Evolutionary conservation across 306 rosid genomes (phyloP).

Genomic region (barrel medic (Medicago truncatula)): DNA sequence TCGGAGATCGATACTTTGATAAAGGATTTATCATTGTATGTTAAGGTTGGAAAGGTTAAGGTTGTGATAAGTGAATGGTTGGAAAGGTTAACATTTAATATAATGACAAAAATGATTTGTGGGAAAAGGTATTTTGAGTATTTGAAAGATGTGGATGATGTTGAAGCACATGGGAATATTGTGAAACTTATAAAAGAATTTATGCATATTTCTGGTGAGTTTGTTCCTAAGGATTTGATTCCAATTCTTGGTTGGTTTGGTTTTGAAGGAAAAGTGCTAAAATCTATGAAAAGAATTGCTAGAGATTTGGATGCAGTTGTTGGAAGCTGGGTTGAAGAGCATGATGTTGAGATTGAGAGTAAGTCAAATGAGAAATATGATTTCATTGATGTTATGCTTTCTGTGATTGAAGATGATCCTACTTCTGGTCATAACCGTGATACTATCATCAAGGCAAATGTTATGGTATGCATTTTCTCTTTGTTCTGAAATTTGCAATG

Average conservation of each 20-base stretch:
- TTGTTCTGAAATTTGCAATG: neutral
- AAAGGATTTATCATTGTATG: conserved; percentile 19
- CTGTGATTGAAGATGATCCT: conserved; percentile 50
- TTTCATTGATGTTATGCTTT: conserved; percentile 62
- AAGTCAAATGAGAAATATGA: conserved; percentile 43
- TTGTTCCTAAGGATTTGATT: conserved; percentile 52
- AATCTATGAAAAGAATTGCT: conserved; percentile 56
- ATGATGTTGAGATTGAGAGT: neutral
- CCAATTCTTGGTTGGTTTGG: conserved; percentile 60
- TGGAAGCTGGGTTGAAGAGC: conserved; percentile 63
- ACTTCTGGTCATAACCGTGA: conserved; percentile 48
- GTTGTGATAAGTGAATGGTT: conserved; percentile 59
- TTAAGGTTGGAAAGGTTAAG: neutral
- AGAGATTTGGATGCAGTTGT: conserved; percentile 51
- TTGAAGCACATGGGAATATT: conserved; percentile 45
- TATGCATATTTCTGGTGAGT: conserved; percentile 53
- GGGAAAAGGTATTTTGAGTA: conserved; percentile 62
- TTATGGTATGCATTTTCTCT: conserved; percentile 40
- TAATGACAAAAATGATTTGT: conserved; percentile 51
- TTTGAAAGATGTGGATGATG: conserved; percentile 47
- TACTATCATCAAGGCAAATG: conserved; percentile 55
- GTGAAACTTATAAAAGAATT: conserved; percentile 55
- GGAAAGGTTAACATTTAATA: conserved; percentile 50
- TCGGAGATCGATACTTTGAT: conserved; percentile 48
- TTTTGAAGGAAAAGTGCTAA: conserved; percentile 41